Conservation (phyloP, 768 basidiomycete species). For the Kwoniella pini region DNA sequence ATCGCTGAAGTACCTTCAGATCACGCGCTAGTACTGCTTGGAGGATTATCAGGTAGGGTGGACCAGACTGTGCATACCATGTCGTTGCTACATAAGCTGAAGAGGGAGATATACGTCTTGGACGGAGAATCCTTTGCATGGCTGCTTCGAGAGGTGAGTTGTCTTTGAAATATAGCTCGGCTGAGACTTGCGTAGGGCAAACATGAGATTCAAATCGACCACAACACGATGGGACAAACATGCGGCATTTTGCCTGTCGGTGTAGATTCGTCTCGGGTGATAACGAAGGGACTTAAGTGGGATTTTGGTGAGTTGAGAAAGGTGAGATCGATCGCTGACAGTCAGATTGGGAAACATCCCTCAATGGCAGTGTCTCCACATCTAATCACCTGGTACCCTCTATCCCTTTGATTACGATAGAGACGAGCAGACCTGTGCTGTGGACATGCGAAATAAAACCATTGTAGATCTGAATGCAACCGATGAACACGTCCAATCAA, state of each 20-base stretch:
- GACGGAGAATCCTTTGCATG: slow-evolving; percentile 92
- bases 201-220: slow-evolving; percentile 76
- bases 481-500: slow-evolving; percentile 3
- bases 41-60: slow-evolving; percentile 84
- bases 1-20: slow-evolving; percentile 59
- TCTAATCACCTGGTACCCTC: slow-evolving; percentile 84
- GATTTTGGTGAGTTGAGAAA: slow-evolving; percentile 66
- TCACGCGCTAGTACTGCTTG: slow-evolving; percentile 66
- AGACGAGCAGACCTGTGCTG: slow-evolving; percentile 80
- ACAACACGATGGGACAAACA: slow-evolving; percentile 72
- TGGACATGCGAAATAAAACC: slow-evolving; percentile 60
- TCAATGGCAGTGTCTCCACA: slow-evolving; percentile 83
- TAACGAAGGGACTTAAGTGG: slow-evolving; percentile 84
- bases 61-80: slow-evolving; percentile 93
- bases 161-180: not conserved
- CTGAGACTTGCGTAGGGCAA: slow-evolving; percentile 63
- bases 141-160: slow-evolving; percentile 73
- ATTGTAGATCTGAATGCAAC: slow-evolving; percentile 1
- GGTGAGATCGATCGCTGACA: not conserved
- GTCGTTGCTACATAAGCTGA: slow-evolving; percentile 77
- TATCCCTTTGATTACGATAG: slow-evolving; percentile 67
- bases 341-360: slow-evolving; percentile 71
- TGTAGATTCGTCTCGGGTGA: slow-evolving; percentile 70
- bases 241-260: slow-evolving; percentile 96
- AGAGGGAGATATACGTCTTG: slow-evolving; percentile 70